These are phyloP conservation scores for Murraya koenigii DNA, from an alignment of 345 rosid genomes.

Conservation along the genomic window DNA sequence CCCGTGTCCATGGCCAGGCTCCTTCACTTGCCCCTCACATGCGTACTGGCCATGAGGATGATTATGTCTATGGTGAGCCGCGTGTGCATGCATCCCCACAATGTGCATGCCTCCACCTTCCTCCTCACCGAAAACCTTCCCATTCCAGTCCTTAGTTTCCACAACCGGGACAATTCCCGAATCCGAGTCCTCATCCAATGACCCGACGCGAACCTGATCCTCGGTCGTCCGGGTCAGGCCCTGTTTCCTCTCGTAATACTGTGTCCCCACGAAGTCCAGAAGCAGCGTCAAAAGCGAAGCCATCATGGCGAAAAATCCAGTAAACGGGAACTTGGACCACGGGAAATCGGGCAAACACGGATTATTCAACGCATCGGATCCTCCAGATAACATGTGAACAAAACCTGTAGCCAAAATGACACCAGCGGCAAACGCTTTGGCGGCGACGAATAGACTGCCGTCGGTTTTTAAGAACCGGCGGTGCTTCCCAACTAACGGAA, in stretches of 20 bases:
- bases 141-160: constrained; percentile 27
- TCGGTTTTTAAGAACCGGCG: constrained; percentile 58
- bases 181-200: constrained; percentile 33
- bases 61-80: constrained; percentile 77
- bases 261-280: constrained; percentile 81
- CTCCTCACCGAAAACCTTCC: constrained; percentile 79
- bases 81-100: constrained; percentile 89
- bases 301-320: constrained; percentile 85
- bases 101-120: constrained; percentile 83
- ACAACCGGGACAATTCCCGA: constrained; percentile 43
- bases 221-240: constrained; percentile 41
- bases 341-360: constrained; percentile 73
- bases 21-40: constrained; percentile 44
- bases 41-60: constrained; percentile 58
- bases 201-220: constrained; percentile 40
- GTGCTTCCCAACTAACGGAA: constrained; percentile 72
- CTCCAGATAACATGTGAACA: constrained; percentile 86
- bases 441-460: constrained; percentile 66
- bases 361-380: constrained; percentile 50
- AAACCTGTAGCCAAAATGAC: constrained; percentile 95
- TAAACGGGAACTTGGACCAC: constrained; percentile 80
- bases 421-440: constrained; percentile 91
- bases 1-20: constrained; percentile 24
- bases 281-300: constrained; percentile 72
- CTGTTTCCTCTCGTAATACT: constrained; percentile 83